Evolutionary conservation across 306 rosid genomes (phyloP).

Genomic region (Corylus heterophylla): DNA sequence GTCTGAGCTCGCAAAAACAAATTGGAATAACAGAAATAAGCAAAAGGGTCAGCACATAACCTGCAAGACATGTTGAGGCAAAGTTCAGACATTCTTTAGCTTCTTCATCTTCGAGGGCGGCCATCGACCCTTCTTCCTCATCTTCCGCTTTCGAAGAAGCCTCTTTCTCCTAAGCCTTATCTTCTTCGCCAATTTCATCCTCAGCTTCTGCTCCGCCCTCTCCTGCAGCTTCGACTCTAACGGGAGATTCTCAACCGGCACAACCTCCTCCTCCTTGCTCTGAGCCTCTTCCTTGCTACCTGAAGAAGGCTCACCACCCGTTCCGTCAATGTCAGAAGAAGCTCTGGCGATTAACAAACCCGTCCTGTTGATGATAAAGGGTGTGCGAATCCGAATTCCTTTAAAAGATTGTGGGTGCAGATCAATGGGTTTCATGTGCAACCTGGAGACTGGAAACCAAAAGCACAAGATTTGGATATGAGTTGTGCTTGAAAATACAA

Average conservation of each 20-base stretch:
- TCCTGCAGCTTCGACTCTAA: slow-evolving; percentile 81
- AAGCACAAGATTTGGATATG: not conserved
- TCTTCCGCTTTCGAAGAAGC: slow-evolving; percentile 65
- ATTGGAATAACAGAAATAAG: slow-evolving; percentile 11
- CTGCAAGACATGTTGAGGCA: slow-evolving; percentile 35
- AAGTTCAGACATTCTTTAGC: slow-evolving; percentile 71
- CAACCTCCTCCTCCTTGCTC: slow-evolving; percentile 32
- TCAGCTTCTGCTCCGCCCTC: slow-evolving; percentile 63
- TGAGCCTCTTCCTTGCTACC: slow-evolving; percentile 1
- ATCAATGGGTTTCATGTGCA: slow-evolving; percentile 34
- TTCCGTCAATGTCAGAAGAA: slow-evolving; percentile 36
- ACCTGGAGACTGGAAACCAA: slow-evolving; percentile 48
- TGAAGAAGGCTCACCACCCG: slow-evolving; percentile 4
- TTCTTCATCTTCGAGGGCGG: slow-evolving; percentile 97
- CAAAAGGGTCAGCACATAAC: slow-evolving; percentile 37
- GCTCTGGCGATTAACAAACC: slow-evolving; percentile 36
- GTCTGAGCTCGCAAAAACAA: slow-evolving; percentile 12
- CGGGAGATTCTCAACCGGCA: slow-evolving; percentile 68
- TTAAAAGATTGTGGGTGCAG: slow-evolving; percentile 33
- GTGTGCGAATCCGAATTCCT: slow-evolving; percentile 39
- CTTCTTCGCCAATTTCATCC: slow-evolving; percentile 87
- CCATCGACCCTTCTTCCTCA: slow-evolving; percentile 96
- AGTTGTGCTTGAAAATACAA: not conserved
- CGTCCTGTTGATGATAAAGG: slow-evolving; percentile 11
- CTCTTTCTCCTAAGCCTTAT: slow-evolving; percentile 77